These are phyloP conservation scores for Sarcomyxa edulis DNA, from an alignment of 768 basidiomycete genomes.

Conservation along the genomic window DNA sequence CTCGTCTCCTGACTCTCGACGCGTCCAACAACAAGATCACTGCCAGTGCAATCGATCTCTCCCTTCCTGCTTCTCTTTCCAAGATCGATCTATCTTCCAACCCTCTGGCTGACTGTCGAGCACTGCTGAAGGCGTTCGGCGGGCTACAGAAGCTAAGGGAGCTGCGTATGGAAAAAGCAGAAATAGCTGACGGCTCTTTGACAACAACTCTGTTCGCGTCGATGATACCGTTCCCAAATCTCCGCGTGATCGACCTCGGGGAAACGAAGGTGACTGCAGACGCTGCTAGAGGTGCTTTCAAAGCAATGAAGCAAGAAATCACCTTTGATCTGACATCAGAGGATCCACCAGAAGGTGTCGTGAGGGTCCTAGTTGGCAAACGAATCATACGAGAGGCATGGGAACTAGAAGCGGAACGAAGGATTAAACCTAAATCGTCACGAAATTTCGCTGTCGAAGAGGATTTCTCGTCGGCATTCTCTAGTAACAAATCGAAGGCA, in stretches of 20 bases:
- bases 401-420: slow-evolving; percentile 72
- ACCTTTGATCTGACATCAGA: slow-evolving; percentile 51
- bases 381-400: slow-evolving; percentile 67
- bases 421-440: slow-evolving; percentile 33
- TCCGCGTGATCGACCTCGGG: slow-evolving; percentile 59
- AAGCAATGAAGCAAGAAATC: slow-evolving; percentile 42
- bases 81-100: slow-evolving; percentile 66
- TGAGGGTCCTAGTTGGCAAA: slow-evolving; percentile 64
- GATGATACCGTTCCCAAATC: slow-evolving; percentile 37
- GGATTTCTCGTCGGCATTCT: slow-evolving; percentile 19
- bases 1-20: slow-evolving; percentile 58
- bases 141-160: slow-evolving; percentile 50
- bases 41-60: slow-evolving; percentile 46
- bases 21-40: slow-evolving; percentile 63
- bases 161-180: slow-evolving; percentile 48
- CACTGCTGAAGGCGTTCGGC: slow-evolving; percentile 43
- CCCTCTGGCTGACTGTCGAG: slow-evolving; percentile 44
- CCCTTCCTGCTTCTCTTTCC: slow-evolving; percentile 46
- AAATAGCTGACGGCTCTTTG: slow-evolving; percentile 59
- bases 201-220: slow-evolving; percentile 31
- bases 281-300: slow-evolving; percentile 39
- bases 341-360: slow-evolving; percentile 45
- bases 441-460: slow-evolving; percentile 23
- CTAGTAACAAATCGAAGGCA: slow-evolving; percentile 3
- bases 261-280: slow-evolving; percentile 54